Percentiles rank a stretch among this genome's conserved stretches.
phyloP scores from a whole-genome alignment of 441 rosid genomes.

The Bocquillonia castaneifolia region DNA sequence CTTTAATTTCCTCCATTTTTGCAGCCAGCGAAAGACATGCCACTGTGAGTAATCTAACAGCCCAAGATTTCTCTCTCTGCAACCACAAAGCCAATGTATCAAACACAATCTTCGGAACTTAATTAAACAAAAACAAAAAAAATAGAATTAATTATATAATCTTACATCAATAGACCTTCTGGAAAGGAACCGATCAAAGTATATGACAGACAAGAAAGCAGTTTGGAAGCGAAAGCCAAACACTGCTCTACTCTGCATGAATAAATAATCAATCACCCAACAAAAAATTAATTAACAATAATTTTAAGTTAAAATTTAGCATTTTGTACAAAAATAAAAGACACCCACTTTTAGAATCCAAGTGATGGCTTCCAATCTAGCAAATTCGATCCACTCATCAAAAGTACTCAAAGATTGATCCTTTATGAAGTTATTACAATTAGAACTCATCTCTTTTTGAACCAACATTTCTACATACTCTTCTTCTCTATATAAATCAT shows the following conservation, averaged over 20 bases:
- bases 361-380: slow-evolving; percentile 40
- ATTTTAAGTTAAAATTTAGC: neutral
- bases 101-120: neutral
- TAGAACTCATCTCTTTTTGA: slow-evolving; percentile 35
- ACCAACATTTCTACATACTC: slow-evolving; percentile 33
- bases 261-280: slow-evolving; percentile 13
- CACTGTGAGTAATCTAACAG: slow-evolving; percentile 39
- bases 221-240: slow-evolving; percentile 46
- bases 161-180: slow-evolving; percentile 41
- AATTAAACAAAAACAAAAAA: neutral
- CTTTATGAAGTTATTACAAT: slow-evolving; percentile 24
- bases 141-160: neutral
- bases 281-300: neutral
- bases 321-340: neutral
- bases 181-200: slow-evolving; percentile 56
- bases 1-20: slow-evolving; percentile 51
- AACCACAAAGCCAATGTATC: neutral
- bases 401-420: slow-evolving; percentile 24
- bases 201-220: slow-evolving; percentile 43
- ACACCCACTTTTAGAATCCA: slow-evolving; percentile 53
- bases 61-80: slow-evolving; percentile 43
- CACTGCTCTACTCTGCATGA: slow-evolving; percentile 37
- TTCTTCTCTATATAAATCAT: slow-evolving; percentile 24
- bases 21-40: slow-evolving; percentile 62
- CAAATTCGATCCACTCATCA: slow-evolving; percentile 28